Conservation (phyloP, 495 filamentous ascomycete genomes). For the Usnea hakonensis region DNA sequence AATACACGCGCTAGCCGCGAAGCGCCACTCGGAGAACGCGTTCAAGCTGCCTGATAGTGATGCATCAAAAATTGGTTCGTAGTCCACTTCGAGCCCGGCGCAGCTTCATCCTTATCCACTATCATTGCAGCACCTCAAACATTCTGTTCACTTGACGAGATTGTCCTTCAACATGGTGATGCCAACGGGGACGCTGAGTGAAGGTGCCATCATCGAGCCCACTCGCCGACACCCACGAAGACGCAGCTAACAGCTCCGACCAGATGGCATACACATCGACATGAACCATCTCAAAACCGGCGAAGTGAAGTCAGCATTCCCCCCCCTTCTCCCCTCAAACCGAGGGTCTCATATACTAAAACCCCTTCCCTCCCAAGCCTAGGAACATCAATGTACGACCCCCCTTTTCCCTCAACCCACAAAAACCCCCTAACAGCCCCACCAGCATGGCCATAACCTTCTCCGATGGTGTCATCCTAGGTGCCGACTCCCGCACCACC, state of each 20-base stretch:
- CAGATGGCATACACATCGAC: conserved; percentile 98
- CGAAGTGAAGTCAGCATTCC: conserved; percentile 69
- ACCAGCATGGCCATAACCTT: conserved; percentile 76
- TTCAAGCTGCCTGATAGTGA: conserved; percentile 7
- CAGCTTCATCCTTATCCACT: no score
- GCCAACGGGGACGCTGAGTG: conserved; percentile 59
- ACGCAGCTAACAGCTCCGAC: not conserved
- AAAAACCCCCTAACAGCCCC: not conserved
- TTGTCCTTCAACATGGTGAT: conserved; percentile 19
- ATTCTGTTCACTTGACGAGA: no score
- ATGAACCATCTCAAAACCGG: conserved; percentile 93
- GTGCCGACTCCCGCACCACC: conserved; percentile 96
- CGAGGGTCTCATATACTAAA: conserved; percentile 25
- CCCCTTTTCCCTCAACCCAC: not conserved
- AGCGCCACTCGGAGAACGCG: conserved; percentile 9
- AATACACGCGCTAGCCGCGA: conserved; percentile 5
- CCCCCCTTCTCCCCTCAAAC: not conserved
- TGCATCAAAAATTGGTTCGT: no score
- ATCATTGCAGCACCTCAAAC: no score
- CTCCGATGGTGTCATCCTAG: conserved; percentile 92
- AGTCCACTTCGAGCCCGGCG: not conserved
- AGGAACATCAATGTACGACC: conserved; percentile 87
- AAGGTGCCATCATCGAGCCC: conserved; percentile 44
- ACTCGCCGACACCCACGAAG: conserved; percentile 1
- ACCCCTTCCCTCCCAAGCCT: conserved; percentile 49